Base-by-base conservation (phyloP, 495 filamentous ascomycete genomes). In the Bryoglossum gracile region DNA sequence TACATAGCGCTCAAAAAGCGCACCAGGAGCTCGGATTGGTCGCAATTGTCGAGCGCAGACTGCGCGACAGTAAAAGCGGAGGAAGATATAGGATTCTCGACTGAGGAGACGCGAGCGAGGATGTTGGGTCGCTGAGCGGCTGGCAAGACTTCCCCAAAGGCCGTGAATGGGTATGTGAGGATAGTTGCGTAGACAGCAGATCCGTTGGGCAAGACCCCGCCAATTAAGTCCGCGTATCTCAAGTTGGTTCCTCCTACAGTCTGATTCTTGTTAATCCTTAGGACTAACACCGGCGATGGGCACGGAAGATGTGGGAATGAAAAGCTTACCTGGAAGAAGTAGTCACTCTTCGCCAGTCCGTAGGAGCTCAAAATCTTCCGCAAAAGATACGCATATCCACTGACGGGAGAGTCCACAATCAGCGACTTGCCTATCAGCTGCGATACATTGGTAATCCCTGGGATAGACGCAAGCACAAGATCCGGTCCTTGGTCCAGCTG, bases 1-100 rank as follows among this genome's bases (percentile, higher is more conserved):
- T 61, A 50, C 60, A 61, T 61, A 16, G 59, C 55, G 16, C 59
- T 22, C 30, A 79, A 9, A 46, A 63, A 63, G 6, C 51, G 46
- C 5, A 25, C 38, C 16, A 61, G 18, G 9, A 59, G 17, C 16
- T 40, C 51, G 13, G 19, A 35, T 26, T 51, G 37, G n/a, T 22
- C 18, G 23, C 23, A 25, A 39, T 49, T 48, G 14, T 18, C 26
- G 21, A 54, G 48, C 16, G 58, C 38, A 8, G 43, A 38, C 38
- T 63, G 37, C 2, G 36, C 19, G n/a, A 50, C 45, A 3, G 58
- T 63, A 44, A 63, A 58, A 18, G 60, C 58, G 26, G 47, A 46
- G 13, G 60, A 63, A 10, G 58, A 43, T n/a, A 61, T 41, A 17
- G 60, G 60, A 17, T 49, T 28, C 37, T 59, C 45, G 43, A 56